Evolutionary conservation across 257 asterid genomes (phyloP).

Genomic region (Euphrasia confusa): DNA sequence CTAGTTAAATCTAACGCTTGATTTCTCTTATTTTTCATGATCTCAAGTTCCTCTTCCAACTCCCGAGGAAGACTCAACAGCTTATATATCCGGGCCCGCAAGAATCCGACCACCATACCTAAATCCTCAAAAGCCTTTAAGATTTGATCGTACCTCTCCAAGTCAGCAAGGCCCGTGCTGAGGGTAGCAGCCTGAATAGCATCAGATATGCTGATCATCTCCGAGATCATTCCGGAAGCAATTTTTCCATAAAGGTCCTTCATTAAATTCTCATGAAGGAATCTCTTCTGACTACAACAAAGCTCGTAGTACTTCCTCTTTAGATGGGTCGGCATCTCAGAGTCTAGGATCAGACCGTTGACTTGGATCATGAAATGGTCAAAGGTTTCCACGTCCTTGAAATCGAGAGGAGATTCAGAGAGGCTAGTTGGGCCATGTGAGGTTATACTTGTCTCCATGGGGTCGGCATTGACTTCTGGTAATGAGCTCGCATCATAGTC

Average conservation of each 20-base stretch:
- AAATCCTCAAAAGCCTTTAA: constrained; percentile 54
- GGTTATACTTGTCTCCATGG: constrained; percentile 22
- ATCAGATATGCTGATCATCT: constrained; percentile 55
- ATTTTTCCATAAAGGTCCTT: constrained; percentile 46
- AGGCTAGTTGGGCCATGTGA: constrained; percentile 28
- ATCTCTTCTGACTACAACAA: constrained; percentile 46
- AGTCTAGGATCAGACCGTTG: constrained; percentile 48
- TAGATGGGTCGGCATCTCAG: constrained; percentile 39
- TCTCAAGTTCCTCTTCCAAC: constrained; percentile 13
- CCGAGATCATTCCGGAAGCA: constrained; percentile 51
- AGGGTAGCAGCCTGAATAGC: constrained; percentile 42
- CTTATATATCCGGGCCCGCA: constrained; percentile 37
- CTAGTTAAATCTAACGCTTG: constrained; percentile 32
- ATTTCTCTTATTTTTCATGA: constrained; percentile 32
- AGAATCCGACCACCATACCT: constrained; percentile 72
- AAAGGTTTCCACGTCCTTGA: constrained; percentile 41
- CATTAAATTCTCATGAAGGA: constrained; percentile 50
- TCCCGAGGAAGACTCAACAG: constrained; percentile 29
- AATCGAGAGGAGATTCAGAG: constrained; percentile 26
- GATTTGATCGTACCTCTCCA: constrained; percentile 49
- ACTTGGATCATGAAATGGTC: constrained; percentile 45
- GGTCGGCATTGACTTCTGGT: constrained; percentile 29
- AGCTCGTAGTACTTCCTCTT: constrained; percentile 48
- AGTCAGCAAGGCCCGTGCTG: constrained; percentile 6
- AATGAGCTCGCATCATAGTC: constrained; percentile 31